Conservation (phyloP, 106 monocot species). For the Ottelia alismoides region DNA sequence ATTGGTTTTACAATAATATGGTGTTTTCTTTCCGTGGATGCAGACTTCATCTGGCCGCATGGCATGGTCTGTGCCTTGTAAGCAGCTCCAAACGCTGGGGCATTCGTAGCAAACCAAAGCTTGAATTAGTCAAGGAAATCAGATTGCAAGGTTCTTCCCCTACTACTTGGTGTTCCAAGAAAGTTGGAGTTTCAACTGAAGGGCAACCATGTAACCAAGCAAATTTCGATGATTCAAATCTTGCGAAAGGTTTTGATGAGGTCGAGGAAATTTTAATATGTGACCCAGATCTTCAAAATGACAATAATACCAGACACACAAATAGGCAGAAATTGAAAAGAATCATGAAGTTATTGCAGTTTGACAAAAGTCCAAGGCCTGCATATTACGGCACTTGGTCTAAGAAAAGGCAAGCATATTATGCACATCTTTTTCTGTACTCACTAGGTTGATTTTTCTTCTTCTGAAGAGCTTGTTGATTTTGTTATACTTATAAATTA, state of each 20-base stretch:
- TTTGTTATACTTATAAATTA: too few species aligned
- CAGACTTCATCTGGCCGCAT: constrained; percentile 48
- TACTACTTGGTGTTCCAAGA: constrained; percentile 7
- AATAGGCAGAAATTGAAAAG: not conserved
- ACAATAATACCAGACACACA: not conserved
- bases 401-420: constrained; percentile 53
- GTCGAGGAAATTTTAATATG: constrained; percentile 13
- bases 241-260: constrained; percentile 18
- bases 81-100: constrained; percentile 56
- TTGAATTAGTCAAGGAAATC: constrained; percentile 43
- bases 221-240: constrained; percentile 1
- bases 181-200: constrained; percentile 3
- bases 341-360: constrained; percentile 71
- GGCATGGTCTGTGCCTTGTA: constrained; percentile 25
- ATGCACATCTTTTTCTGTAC: not conserved
- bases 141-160: constrained; percentile 46
- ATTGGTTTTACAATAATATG: not conserved
- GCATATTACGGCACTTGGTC: constrained; percentile 94
- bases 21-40: not conserved
- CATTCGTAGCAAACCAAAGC: constrained; percentile 47
- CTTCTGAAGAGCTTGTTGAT: too few species aligned
- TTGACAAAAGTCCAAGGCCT: constrained; percentile 88
- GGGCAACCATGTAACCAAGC: constrained; percentile 8
- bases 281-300: constrained; percentile 4
- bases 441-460: too few species aligned